Base-by-base conservation (phyloP, 78 protist genomes). In the Dictyostelium firmibasis region DNA sequence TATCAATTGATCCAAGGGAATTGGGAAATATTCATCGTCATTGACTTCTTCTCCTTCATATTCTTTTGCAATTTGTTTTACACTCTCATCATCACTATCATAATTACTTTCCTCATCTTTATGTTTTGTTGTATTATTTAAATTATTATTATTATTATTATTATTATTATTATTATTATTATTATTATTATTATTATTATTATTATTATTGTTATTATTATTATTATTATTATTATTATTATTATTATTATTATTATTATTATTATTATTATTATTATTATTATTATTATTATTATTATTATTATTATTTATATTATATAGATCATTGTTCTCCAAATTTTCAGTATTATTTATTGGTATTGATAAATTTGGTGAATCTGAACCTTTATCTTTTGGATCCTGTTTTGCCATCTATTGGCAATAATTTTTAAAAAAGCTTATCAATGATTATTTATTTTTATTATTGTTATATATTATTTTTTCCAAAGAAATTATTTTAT, bases 221-320 rank as follows among this genome's bases (percentile, higher is more conserved):
- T 35, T 53, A 85, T 85, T 50, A 74, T 70, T 50, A 85, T 85
- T 74, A 85, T 85, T 47, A 75, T 50, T 85, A 75, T 20, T 84
- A 72, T 84, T 18, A 60, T 82, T 50, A 38, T 50, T 50, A 50
- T 50, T 50, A 50, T 50, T 50, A 50, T 84, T 85, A 75, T 85
- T 85, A 50, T 85, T 85, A 75, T 85, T 75, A 75, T 72, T 69
- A 85, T 72, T 85, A 75, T 85, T 85, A 85, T 85, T 85, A 53
- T 85, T 85, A 36, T 74, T 76, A 76, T 53, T 53, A 57, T 86
- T 86, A 76, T 76, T 76, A 76, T 76, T 76, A 36, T 53, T 85
- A 27, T 35, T 85, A 33, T 85, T 74, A 33, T 75, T 86, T 25
- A 31, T 84, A 23, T 36, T 16, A 38, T 10, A n/a, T 33, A 23